Evolutionary conservation across 2,329 filamentous ascomycete species (phyloP), one percentile per base, ranked within the genome.

Genomic region (Pseudocercospora cruenta): DNA sequence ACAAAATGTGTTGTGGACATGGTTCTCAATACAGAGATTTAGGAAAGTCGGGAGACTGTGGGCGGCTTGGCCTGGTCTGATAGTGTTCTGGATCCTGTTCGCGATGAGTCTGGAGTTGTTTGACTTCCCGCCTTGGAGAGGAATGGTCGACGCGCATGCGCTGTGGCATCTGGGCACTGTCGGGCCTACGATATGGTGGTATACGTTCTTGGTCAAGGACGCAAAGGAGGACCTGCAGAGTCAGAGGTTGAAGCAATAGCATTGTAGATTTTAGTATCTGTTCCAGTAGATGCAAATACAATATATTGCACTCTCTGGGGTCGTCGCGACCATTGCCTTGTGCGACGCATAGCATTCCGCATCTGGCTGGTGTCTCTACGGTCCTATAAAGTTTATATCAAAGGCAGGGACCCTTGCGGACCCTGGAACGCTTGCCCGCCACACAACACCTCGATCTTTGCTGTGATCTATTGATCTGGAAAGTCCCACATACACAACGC

Each of bases 101-200:
- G 93, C 92, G 39, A 99, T 99, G 95, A 94, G 94, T 78, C 83
- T 99, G 79, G 95, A 99, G 82, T 79, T 99, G 72, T 87, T 98
- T 69, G 95, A 99, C 79, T 99, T 99, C 75, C 88, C 95, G 62
- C 95, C 95, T 1, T 85, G 91, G 81, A 84, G 87, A 78, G 91
- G 92, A 7, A 88, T 90, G 78, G 80, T 99, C 59, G 95, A 99
- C 83, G 95, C 95, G 3, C 95, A 99, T 81, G 94, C 92, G 75
- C 79, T 99, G 69, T 99, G 95, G 95, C 95, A 99, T 85, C 78
- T 97, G 68, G 93, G 94, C 64, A 99, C 95, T 0, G 94, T 99
- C 59, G 86, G 87, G 33, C 95, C 95, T 9, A 92, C 92, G 0
- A 83, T 95, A 58, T 86, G 96, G 83, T 97, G 92, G 92, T 99